A percentile compares a stretch with the other conserved stretches of the same genome.
Evolutionary conservation across 768 basidiomycete species (phyloP).

Genomic region (Suillus placidus): DNA sequence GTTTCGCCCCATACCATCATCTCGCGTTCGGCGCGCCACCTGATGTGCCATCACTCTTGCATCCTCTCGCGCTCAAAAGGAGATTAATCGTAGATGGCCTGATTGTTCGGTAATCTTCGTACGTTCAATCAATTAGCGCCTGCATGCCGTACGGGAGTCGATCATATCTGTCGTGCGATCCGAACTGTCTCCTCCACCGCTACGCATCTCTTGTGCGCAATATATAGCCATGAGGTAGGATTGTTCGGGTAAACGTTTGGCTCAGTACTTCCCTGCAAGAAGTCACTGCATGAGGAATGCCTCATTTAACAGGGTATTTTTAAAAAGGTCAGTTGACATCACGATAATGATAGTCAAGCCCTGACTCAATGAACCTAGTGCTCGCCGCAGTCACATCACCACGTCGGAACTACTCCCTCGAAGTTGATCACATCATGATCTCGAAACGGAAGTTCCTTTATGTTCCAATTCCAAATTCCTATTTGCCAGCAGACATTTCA

Average conservation of each 20-base stretch:
- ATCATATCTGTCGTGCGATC: background rate
- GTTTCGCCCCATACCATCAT: background rate
- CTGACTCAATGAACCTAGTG: background rate
- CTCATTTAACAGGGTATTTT: background rate
- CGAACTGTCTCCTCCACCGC: background rate
- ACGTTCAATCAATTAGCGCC: background rate
- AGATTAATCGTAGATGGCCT: slow-evolving; percentile 1
- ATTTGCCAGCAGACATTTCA: background rate
- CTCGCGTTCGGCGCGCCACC: background rate
- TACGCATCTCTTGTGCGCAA: background rate
- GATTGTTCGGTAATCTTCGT: background rate
- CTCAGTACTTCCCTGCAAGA: background rate
- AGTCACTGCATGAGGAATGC: background rate
- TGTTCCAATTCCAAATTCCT: background rate
- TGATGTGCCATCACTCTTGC: background rate
- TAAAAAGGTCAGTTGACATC: background rate
- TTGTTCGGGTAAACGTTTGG: background rate
- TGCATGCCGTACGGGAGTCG: background rate
- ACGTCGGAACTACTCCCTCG: background rate
- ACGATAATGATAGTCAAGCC: no score
- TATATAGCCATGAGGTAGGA: background rate
- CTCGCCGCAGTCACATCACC: background rate
- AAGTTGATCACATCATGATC: background rate
- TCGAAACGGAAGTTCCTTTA: slow-evolving; percentile 2
- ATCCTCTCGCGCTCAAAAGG: slow-evolving; percentile 1